These are phyloP conservation scores for Fonsecaea erecta DNA, from an alignment of 2,329 filamentous ascomycete species.

Conservation along the genomic window DNA sequence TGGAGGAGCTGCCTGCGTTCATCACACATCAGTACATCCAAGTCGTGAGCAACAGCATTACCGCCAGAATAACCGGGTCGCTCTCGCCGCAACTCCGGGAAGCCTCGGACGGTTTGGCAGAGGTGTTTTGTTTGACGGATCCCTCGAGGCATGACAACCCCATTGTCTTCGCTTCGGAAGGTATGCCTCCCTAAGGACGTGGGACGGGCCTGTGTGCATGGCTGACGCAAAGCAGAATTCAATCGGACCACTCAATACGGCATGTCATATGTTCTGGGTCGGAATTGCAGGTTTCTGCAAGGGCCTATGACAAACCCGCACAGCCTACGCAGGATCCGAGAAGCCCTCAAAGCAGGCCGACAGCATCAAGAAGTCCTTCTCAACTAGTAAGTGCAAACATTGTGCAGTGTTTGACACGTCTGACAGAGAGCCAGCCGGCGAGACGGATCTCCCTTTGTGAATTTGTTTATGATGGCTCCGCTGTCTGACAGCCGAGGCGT, in stretches of 20 bases:
- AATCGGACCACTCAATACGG: conserved; percentile 76
- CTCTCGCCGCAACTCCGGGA: conserved; percentile 67
- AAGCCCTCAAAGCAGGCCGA: conserved; percentile 65
- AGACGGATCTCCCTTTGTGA: conserved; percentile 79
- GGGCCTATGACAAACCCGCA: conserved; percentile 71
- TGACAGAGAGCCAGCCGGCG: conserved; percentile 56
- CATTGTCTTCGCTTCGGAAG: conserved; percentile 76
- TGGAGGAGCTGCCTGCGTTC: conserved; percentile 73
- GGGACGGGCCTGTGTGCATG: neutral
- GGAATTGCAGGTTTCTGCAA: conserved; percentile 79
- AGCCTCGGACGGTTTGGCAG: conserved; percentile 74
- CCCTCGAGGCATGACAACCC: conserved; percentile 74
- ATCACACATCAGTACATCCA: conserved; percentile 71
- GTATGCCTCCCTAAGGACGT: conserved; percentile 46
- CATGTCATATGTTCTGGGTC: conserved; percentile 72
- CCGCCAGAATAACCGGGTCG: conserved; percentile 69
- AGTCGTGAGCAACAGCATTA: conserved; percentile 71
- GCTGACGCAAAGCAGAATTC: conserved; percentile 60
- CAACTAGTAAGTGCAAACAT: conserved; percentile 64
- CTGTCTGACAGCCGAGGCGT: conserved; percentile 69
- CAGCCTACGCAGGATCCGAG: conserved; percentile 65
- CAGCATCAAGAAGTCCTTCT: conserved; percentile 76
- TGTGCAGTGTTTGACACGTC: neutral
- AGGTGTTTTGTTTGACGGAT: conserved; percentile 78
- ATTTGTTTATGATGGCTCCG: conserved; percentile 74